Percentiles rank a stretch among this genome's conserved stretches.
Evolutionary conservation across 2,329 filamentous ascomycete genomes (phyloP).

Genomic region (Neoscytalidium dimidiatum): DNA sequence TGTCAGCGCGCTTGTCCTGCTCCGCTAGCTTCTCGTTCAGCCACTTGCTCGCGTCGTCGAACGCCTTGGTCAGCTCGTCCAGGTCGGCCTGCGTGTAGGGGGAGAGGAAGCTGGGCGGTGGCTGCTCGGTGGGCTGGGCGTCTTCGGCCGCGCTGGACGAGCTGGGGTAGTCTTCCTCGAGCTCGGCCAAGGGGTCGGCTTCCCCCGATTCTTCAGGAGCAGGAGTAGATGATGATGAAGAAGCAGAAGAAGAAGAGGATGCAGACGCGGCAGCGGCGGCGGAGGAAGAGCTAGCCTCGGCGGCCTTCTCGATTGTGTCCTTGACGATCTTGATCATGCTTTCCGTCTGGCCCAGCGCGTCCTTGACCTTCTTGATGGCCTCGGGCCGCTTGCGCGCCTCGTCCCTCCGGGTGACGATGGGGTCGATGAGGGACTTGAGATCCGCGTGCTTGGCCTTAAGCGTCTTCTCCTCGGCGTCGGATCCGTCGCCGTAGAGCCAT

Average conservation of each 20-base stretch:
- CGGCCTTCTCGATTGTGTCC: conserved; percentile 71
- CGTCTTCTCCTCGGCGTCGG: conserved; percentile 71
- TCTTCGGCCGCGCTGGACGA: conserved; percentile 39
- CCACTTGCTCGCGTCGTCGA: conserved; percentile 69
- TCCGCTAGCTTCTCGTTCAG: conserved; percentile 68
- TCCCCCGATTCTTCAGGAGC: conserved; percentile 45
- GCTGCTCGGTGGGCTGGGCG: conserved; percentile 28
- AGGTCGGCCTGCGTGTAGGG: conserved; percentile 77
- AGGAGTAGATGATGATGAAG: conserved; percentile 51
- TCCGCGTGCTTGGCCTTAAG: conserved; percentile 76
- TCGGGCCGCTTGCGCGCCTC: conserved; percentile 73
- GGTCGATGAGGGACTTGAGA: conserved; percentile 75
- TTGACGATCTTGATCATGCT: conserved; percentile 71
- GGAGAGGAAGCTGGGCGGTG: conserved; percentile 70
- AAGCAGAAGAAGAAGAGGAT: conserved; percentile 48
- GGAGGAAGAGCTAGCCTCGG: conserved; percentile 45
- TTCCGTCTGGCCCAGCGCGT: conserved; percentile 70
- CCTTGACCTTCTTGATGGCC: conserved; percentile 66
- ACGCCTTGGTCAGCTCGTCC: conserved; percentile 61
- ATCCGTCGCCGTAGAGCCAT: conserved; percentile 88
- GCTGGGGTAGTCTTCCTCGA: conserved; percentile 69
- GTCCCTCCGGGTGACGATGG: conserved; percentile 72
- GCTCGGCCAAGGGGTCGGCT: conserved; percentile 27
- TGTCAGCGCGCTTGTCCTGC: conserved; percentile 69
- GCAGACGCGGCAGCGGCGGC: conserved; percentile 41